These are phyloP conservation scores for Conticribra guillardii DNA, from an alignment of 108 stramenopile species.

Conservation along the genomic window DNA sequence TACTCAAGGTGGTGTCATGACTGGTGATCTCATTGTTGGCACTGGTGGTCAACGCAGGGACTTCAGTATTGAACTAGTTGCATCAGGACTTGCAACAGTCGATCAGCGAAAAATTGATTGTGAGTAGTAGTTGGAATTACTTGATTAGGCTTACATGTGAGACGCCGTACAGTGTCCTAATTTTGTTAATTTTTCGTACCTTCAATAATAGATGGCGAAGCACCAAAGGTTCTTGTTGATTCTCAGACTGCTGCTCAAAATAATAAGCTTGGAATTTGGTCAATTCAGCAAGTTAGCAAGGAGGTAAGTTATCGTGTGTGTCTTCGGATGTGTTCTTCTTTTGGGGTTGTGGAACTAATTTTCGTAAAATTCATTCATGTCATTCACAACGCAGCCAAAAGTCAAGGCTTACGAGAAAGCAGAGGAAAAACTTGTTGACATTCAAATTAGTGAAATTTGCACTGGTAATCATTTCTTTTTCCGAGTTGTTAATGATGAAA, in stretches of 20 bases:
- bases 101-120: constrained; percentile 89
- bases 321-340: background rate
- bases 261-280: constrained; percentile 87
- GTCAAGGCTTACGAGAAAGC: constrained; percentile 54
- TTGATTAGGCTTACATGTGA: too few species aligned
- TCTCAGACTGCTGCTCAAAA: constrained; percentile 74
- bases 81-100: constrained; percentile 81
- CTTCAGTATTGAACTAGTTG: constrained; percentile 78
- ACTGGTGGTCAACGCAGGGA: constrained; percentile 71
- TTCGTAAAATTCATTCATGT: background rate
- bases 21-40: constrained; percentile 81
- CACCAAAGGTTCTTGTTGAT: constrained; percentile 74
- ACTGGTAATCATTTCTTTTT: constrained; percentile 93
- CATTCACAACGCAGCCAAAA: constrained; percentile 23
- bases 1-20: constrained; percentile 87
- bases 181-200: background rate
- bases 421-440: constrained; percentile 58
- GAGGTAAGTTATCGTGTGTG: constrained; percentile 27
- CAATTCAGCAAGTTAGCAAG: constrained; percentile 48
- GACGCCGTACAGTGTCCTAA: too few species aligned
- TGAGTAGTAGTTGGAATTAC: too few species aligned
- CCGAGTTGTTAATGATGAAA: constrained; percentile 76
- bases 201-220: constrained; percentile 60
- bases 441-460: constrained; percentile 90
- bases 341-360: too few species aligned